Evolutionary conservation across 176 grass and related monocot genomes (phyloP).

Genomic region (Cymbopogon citratus): DNA sequence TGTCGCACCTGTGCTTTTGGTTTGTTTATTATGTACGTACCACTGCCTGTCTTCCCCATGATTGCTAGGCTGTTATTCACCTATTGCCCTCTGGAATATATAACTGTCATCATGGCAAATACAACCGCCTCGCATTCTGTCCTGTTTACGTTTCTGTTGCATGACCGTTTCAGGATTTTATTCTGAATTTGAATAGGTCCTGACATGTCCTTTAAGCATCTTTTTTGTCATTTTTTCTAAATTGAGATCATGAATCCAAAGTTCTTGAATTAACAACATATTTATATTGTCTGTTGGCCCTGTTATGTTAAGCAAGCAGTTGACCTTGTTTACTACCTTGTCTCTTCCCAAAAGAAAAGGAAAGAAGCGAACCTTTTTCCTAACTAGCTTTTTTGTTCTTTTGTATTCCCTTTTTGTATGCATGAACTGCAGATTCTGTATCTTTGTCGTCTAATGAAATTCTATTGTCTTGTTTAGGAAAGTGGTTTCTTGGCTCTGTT

Average conservation of each 20-base stretch:
- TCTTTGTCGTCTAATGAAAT: slow-evolving; percentile 1
- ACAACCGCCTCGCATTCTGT: background rate
- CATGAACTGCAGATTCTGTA: background rate
- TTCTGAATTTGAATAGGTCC: background rate
- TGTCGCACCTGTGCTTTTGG: background rate
- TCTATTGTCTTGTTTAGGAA: slow-evolving; percentile 43
- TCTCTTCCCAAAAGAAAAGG: background rate
- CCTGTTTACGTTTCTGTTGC: background rate
- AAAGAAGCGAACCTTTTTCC: background rate
- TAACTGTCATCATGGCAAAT: background rate
- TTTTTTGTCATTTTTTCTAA: background rate
- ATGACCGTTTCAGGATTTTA: background rate
- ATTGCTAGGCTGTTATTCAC: background rate
- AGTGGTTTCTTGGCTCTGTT: slow-evolving; percentile 90
- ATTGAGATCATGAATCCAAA: background rate
- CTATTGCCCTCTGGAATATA: background rate
- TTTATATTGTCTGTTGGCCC: background rate
- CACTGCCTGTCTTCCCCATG: background rate
- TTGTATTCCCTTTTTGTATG: background rate
- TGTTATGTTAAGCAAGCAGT: background rate
- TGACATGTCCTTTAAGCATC: background rate
- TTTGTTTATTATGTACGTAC: background rate
- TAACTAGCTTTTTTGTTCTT: background rate
- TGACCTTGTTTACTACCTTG: background rate
- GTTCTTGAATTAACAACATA: background rate